Conservation (phyloP, 1,284 basidiomycete species). For the Takashimella koratensis region DNA sequence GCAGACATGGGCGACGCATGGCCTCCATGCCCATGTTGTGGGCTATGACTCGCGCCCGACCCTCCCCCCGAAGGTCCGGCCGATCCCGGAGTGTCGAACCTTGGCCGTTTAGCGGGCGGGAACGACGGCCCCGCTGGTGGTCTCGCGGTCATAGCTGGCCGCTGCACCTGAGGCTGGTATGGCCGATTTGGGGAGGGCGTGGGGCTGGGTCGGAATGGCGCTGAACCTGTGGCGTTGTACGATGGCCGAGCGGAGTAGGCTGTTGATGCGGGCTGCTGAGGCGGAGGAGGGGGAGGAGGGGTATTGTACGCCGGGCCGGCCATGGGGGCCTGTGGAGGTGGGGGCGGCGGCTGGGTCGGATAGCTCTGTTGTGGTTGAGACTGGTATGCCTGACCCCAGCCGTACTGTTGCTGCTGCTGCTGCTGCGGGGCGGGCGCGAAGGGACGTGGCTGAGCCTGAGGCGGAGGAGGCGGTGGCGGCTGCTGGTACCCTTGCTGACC, state of each 20-base stretch:
- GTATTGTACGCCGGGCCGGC: background rate
- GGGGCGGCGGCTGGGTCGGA: background rate
- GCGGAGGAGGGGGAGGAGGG: background rate
- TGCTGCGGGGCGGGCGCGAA: slow-evolving; percentile 5
- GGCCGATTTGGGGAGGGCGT: slow-evolving; percentile 20
- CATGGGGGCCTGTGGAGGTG: background rate
- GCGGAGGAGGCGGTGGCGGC: background rate
- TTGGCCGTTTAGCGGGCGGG: slow-evolving; percentile 63
- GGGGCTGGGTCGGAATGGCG: background rate
- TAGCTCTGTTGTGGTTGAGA: slow-evolving; percentile 11
- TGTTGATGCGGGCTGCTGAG: slow-evolving; percentile 2
- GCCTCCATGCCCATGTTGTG: slow-evolving; percentile 19
- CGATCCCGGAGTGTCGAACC: slow-evolving; percentile 67
- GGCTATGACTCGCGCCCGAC: slow-evolving; percentile 47
- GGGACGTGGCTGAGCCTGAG: background rate
- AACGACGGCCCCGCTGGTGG: slow-evolving; percentile 10
- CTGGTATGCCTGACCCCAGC: slow-evolving; percentile 14
- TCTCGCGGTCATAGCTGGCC: slow-evolving; percentile 16
- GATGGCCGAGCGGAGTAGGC: slow-evolving; percentile 20
- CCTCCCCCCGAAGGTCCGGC: slow-evolving; percentile 35
- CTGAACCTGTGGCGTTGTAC: slow-evolving; percentile 5
- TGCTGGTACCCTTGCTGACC: slow-evolving; percentile 7
- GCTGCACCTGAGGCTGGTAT: slow-evolving; percentile 26
- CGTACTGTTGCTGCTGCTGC: slow-evolving; percentile 14
- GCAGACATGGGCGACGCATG: slow-evolving; percentile 10